Evolutionary conservation across 2,329 filamentous ascomycete genomes (phyloP).

Genomic region (Pseudocercospora eumusae): DNA sequence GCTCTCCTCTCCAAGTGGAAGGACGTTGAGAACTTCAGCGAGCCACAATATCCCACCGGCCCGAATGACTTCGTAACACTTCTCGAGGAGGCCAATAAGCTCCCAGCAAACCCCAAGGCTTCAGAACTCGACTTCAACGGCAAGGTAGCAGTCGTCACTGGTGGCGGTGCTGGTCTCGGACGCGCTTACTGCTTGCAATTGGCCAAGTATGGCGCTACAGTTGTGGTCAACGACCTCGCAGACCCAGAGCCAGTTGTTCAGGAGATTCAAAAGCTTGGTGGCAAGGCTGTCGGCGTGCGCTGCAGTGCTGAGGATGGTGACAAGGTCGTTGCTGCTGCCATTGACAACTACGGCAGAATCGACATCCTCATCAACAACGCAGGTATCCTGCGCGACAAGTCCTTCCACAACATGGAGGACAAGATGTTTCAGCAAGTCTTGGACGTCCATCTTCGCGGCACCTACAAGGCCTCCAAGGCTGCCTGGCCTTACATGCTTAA

Average conservation of each 20-base stretch:
- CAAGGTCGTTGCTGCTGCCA: conserved; percentile 84
- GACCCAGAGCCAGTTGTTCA: conserved; percentile 87
- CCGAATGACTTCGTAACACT: conserved; percentile 85
- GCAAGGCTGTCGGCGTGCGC: conserved; percentile 89
- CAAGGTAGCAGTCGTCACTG: conserved; percentile 83
- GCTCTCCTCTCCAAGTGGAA: conserved; percentile 89
- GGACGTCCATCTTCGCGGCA: conserved; percentile 89
- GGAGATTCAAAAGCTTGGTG: conserved; percentile 87
- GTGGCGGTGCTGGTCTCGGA: conserved; percentile 86
- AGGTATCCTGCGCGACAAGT: conserved; percentile 96
- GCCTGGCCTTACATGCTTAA: conserved; percentile 97
- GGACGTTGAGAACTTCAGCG: conserved; percentile 80
- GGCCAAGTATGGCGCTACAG: conserved; percentile 75
- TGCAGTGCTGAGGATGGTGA: conserved; percentile 92
- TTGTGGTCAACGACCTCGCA: conserved; percentile 95
- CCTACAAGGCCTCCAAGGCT: conserved; percentile 95
- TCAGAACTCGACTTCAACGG: conserved; percentile 78
- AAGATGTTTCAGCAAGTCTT: conserved; percentile 88
- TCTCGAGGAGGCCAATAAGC: conserved; percentile 78
- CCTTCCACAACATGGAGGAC: conserved; percentile 97
- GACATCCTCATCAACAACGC: conserved; percentile 98
- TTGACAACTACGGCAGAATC: conserved; percentile 89
- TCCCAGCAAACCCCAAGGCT: conserved; percentile 69
- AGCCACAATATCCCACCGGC: conserved; percentile 78
- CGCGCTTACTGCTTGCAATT: conserved; percentile 88